Conservation (phyloP, 1,139 yeast genomes). For the Diutina rugosa region DNA sequence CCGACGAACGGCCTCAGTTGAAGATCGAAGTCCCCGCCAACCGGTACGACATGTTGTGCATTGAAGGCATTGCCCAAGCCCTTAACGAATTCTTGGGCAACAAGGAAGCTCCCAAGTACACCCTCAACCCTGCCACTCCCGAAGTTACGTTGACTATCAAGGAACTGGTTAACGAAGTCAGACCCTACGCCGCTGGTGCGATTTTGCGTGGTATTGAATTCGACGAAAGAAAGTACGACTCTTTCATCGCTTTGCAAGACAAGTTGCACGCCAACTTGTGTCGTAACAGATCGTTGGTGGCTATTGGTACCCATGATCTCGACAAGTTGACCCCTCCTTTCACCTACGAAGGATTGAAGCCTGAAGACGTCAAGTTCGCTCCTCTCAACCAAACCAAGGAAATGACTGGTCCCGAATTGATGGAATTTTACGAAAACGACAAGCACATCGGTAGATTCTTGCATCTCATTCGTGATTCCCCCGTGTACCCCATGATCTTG, state of each 20-base stretch:
- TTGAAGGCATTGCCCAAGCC: slow-evolving; percentile 95
- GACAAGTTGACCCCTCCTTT: slow-evolving; percentile 77
- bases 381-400: slow-evolving; percentile 80
- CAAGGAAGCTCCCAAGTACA: slow-evolving; percentile 51
- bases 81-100: slow-evolving; percentile 81
- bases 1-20: slow-evolving; percentile 82
- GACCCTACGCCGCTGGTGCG: slow-evolving; percentile 95
- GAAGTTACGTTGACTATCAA: slow-evolving; percentile 58
- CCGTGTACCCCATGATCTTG: slow-evolving; percentile 81
- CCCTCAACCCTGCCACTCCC: slow-evolving; percentile 48
- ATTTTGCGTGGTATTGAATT: slow-evolving; percentile 73
- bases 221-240: slow-evolving; percentile 76
- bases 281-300: slow-evolving; percentile 93
- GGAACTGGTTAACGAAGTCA: slow-evolving; percentile 54
- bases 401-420: slow-evolving; percentile 64
- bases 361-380: slow-evolving; percentile 61
- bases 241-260: slow-evolving; percentile 93
- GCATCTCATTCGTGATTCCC: slow-evolving; percentile 78
- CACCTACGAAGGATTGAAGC: slow-evolving; percentile 76
- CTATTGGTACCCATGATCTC: slow-evolving; percentile 95
- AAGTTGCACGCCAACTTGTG: slow-evolving; percentile 91
- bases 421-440: slow-evolving; percentile 87
- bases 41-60: slow-evolving; percentile 94
- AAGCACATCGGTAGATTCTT: slow-evolving; percentile 82
- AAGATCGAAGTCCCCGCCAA: slow-evolving; percentile 98